These are phyloP conservation scores for Amanita fuliginea DNA, from an alignment of 768 basidiomycete genomes.

Conservation along the genomic window DNA sequence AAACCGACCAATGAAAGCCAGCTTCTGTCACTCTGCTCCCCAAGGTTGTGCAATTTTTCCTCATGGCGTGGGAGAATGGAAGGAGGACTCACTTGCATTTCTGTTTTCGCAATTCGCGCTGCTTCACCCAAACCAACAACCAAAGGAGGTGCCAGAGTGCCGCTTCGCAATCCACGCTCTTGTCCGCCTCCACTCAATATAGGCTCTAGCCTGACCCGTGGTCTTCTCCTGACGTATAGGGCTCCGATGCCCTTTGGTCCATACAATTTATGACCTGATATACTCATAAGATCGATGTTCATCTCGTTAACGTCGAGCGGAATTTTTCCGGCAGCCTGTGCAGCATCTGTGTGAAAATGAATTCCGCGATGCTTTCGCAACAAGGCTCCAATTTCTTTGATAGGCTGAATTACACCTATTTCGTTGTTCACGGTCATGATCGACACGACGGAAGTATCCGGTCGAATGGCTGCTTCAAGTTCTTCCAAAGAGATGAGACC, in stretches of 20 bases:
- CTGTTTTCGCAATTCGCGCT: slow-evolving; percentile 78
- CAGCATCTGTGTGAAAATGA: slow-evolving; percentile 95
- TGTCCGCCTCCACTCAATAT: slow-evolving; percentile 95
- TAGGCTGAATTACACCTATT: slow-evolving; percentile 95
- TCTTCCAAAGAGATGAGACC: slow-evolving; percentile 72
- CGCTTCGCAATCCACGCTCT: slow-evolving; percentile 89
- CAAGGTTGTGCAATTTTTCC: slow-evolving; percentile 23
- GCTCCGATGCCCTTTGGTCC: slow-evolving; percentile 97
- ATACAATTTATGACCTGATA: slow-evolving; percentile 96
- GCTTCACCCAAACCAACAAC: slow-evolving; percentile 94
- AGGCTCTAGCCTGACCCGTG: slow-evolving; percentile 89
- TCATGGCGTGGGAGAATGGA: slow-evolving; percentile 25
- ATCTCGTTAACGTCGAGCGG: slow-evolving; percentile 88
- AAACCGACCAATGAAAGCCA: slow-evolving; percentile 10
- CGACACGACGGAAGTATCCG: slow-evolving; percentile 89
- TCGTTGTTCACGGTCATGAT: slow-evolving; percentile 99
- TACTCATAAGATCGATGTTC: slow-evolving; percentile 92
- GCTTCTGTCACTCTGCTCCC: slow-evolving; percentile 35
- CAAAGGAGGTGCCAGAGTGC: slow-evolving; percentile 84
- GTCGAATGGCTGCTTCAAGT: slow-evolving; percentile 81
- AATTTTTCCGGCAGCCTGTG: slow-evolving; percentile 90
- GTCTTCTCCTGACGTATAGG: slow-evolving; percentile 85
- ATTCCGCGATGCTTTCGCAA: slow-evolving; percentile 81
- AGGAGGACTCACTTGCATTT: slow-evolving; percentile 75
- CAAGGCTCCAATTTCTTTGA: slow-evolving; percentile 88